Conservation (phyloP, 352 stramenopile genomes). For the Pythium brachiatum region DNA sequence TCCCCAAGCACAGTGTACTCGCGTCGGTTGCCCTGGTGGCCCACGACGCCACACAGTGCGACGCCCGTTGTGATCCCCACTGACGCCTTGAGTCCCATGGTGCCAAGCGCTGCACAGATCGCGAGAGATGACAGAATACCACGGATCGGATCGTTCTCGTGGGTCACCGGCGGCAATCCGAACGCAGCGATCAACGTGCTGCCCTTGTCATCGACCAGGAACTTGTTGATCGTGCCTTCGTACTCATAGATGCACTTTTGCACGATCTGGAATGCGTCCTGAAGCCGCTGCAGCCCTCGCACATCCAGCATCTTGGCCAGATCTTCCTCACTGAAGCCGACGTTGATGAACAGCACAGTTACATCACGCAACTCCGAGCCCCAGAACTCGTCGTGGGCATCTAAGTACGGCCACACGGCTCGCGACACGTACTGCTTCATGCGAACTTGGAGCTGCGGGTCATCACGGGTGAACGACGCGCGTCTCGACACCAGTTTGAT, state of each 20-base stretch:
- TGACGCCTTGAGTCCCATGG: conserved; percentile 74
- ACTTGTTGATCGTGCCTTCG: conserved; percentile 96
- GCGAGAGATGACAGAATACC: conserved; percentile 87
- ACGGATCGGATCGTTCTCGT: conserved; percentile 90
- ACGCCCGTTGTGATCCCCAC: conserved; percentile 92
- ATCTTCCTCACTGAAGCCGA: conserved; percentile 88
- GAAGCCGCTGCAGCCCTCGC: conserved; percentile 63
- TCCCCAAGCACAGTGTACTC: conserved; percentile 94
- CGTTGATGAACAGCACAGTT: conserved; percentile 93
- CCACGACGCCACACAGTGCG: conserved; percentile 91
- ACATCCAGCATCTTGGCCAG: conserved; percentile 72
- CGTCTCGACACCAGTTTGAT: conserved; percentile 69
- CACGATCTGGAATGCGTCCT: conserved; percentile 79
- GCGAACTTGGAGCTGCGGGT: conserved; percentile 72
- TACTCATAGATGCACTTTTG: conserved; percentile 93
- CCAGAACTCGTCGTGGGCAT: conserved; percentile 92
- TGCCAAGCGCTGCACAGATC: conserved; percentile 71
- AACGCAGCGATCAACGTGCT: conserved; percentile 93
- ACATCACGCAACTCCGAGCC: conserved; percentile 90
- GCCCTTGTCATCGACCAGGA: conserved; percentile 95
- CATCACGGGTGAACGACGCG: conserved; percentile 73
- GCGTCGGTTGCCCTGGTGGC: conserved; percentile 84
- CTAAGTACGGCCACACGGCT: conserved; percentile 90
- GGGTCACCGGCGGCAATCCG: conserved; percentile 87
- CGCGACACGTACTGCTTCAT: conserved; percentile 92